A percentile compares a stretch with the other conserved stretches of the same genome.
Evolutionary conservation across 768 basidiomycete species (phyloP).

Genomic region (Nevesoporus exiguus): DNA sequence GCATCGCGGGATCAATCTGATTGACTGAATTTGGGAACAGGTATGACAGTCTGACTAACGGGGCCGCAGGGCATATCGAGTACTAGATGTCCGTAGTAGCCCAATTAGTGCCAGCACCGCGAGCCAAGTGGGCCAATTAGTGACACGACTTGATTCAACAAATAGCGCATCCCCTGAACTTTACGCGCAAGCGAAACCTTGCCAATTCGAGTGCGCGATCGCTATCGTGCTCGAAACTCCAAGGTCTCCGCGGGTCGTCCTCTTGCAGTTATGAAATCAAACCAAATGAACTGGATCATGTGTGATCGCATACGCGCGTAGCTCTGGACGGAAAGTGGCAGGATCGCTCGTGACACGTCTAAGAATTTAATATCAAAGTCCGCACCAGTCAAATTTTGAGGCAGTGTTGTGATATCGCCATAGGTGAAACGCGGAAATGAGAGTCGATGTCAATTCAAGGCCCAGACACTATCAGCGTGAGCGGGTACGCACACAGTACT

Average conservation of each 20-base stretch:
- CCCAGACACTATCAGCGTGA: neutral
- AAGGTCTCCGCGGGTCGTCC: slow-evolving; percentile 13
- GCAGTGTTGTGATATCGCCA: neutral
- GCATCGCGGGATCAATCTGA: slow-evolving; percentile 14
- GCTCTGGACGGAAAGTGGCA: slow-evolving; percentile 4
- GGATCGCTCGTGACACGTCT: slow-evolving; percentile 1
- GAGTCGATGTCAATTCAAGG: slow-evolving; percentile 1
- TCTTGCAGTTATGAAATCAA: slow-evolving; percentile 5
- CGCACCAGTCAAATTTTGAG: neutral
- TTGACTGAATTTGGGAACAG: neutral
- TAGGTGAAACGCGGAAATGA: slow-evolving; percentile 6
- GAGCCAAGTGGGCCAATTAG: neutral
- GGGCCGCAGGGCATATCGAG: neutral
- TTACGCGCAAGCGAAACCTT: slow-evolving; percentile 1
- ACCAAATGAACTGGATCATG: neutral
- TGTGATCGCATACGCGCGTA: neutral
- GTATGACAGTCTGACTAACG: neutral
- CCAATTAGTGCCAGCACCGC: neutral
- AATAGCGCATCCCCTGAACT: neutral
- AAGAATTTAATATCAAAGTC: neutral
- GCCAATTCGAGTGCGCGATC: neutral
- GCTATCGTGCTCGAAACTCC: neutral
- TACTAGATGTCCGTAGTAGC: neutral
- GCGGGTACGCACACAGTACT: neutral
- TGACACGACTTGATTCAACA: neutral